phyloP scores from a whole-genome alignment of 75 land plant species.

The Adiantum capillusveneris region DNA sequence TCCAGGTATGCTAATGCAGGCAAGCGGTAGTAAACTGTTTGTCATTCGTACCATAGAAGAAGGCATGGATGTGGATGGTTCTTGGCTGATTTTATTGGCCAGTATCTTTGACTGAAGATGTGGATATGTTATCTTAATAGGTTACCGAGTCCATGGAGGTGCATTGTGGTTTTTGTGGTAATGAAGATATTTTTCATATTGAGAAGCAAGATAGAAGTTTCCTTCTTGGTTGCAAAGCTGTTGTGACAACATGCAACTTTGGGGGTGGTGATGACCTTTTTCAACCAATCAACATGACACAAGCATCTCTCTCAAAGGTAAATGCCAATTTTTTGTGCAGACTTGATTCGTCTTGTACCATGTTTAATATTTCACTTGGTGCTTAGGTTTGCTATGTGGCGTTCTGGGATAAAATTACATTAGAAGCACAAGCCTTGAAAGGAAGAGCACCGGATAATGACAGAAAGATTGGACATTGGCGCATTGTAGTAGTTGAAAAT shows the following conservation, averaged over 20 bases:
- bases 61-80: too few species aligned
- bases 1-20: constrained; percentile 39
- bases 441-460: constrained; percentile 48
- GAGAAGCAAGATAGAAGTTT: constrained; percentile 66
- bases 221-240: constrained; percentile 68
- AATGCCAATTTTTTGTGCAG: neutral
- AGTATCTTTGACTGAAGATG: neutral
- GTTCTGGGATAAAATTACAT: constrained; percentile 95
- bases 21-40: neutral
- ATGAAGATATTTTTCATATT: constrained; percentile 63
- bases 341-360: neutral
- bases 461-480: constrained; percentile 78
- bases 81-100: neutral
- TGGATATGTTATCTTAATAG: constrained; percentile 21
- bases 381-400: constrained; percentile 96
- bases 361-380: neutral
- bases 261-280: constrained; percentile 99
- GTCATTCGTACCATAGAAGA: too few species aligned
- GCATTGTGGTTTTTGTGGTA: constrained; percentile 86
- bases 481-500: constrained; percentile 68
- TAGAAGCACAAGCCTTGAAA: constrained; percentile 43
- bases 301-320: constrained; percentile 65
- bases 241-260: constrained; percentile 88
- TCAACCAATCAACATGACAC: constrained; percentile 91
- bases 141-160: constrained; percentile 51